Evolutionary conservation across 2,329 filamentous ascomycete species (phyloP), one percentile per base, ranked within the genome.

Genomic region (Nemania abortiva): DNA sequence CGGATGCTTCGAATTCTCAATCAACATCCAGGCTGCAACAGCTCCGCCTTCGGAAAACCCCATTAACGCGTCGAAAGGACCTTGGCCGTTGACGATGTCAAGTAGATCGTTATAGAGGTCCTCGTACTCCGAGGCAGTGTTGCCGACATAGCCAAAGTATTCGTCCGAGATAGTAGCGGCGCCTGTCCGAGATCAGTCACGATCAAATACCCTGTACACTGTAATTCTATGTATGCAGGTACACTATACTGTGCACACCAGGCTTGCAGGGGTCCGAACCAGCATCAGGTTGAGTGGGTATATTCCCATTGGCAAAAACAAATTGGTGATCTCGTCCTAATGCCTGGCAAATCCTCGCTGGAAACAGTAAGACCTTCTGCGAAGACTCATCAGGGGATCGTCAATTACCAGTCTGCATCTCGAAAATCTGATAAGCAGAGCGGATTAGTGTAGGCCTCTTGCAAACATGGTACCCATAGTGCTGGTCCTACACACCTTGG

Each of bases 1-100:
- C 18, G 64, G 69, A 54, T 72, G 68, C 58, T 70, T 71, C 18
- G 75, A 67, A 67, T 79, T 75, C 34, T 78, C 75, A 29, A 77
- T 65, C 3, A 79, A 66, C 65, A 79, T 74, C 71, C 74, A 77
- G n/a, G 77, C 77, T 27, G 75, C 77, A 18, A 79, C 71, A 1
- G 73, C 75, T 45, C 75, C 76, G 22, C 77, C 77, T 53, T 79
- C 76, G 9, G 76, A 78, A 67, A 78, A 78, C 1, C 77, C 77
- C 74, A 79, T 78, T 18, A 78, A 52, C 20, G 72, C 77, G 49
- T 78, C 74, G 47, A 78, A 78, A 6, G 76, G 76, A 7, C 76
- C 76, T 42, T 75, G 66, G 42, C 49, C 70, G 53, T 74, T 61
- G 27, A 76, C 71, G 18, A 76, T 45, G 55, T 74, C 73, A 24